These are phyloP conservation scores for Colletotrichum acutatum DNA, from an alignment of 2,329 filamentous ascomycete genomes.

Conservation along the genomic window DNA sequence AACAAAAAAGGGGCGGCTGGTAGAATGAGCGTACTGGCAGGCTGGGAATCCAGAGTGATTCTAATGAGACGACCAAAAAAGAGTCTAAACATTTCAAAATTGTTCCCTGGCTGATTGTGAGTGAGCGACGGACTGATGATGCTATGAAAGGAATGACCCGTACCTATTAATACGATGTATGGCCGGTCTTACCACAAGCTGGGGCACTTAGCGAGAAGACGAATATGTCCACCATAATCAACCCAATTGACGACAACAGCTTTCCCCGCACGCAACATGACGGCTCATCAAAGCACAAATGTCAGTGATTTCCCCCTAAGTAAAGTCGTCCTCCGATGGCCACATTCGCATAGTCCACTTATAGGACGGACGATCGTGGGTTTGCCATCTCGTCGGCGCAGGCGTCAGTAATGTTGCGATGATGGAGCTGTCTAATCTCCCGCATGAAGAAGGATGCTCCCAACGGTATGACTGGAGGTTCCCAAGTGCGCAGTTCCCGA, in stretches of 20 bases:
- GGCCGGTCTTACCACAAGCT: neutral
- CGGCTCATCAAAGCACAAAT: neutral
- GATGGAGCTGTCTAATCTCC: neutral
- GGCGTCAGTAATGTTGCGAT: neutral
- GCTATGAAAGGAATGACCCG: neutral
- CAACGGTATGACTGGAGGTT: neutral
- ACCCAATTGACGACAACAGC: neutral
- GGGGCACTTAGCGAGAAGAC: neutral
- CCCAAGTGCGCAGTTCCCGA: too few relatives aligned
- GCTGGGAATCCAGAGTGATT: conserved; percentile 30
- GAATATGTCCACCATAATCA: neutral
- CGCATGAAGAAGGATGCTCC: neutral
- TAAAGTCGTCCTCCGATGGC: neutral
- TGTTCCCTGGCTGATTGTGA: neutral
- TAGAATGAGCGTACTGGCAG: conserved; percentile 36
- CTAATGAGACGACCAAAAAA: conserved; percentile 35
- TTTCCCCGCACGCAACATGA: neutral
- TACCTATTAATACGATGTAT: neutral
- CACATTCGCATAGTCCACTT: neutral
- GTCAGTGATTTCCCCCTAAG: neutral
- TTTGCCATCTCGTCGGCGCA: neutral
- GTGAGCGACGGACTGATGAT: neutral
- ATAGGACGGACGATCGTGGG: neutral
- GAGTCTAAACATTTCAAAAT: conserved; percentile 19
- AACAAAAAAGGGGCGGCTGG: conserved; percentile 34